Evolutionary conservation across 2,329 filamentous ascomycete genomes (phyloP), one percentile per base, ranked within the genome.

Genomic region (Colletotrichum sublineola): DNA sequence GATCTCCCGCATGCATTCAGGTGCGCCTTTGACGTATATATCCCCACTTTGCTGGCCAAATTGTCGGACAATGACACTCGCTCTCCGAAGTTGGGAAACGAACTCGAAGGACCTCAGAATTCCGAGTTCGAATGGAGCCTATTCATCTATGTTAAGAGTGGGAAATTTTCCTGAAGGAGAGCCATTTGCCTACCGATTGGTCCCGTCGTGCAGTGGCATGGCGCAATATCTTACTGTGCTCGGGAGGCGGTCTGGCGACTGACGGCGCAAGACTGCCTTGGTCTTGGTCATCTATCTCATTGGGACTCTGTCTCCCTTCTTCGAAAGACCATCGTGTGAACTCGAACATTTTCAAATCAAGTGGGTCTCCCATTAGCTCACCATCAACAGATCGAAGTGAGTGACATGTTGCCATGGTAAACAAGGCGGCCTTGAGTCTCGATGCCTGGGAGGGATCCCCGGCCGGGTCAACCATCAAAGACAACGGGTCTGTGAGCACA

Each of bases 331-430:
- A 99, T 7, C 89, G 89, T 0, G 96, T 98, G 76, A 97, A 99
- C 75, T 97, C 92, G 79, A 99, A 99, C 96, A 99, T 99, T 80
- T 98, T 98, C 69, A 98, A 87, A 80, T 99, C 96, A 1, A 99
- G 86, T 5, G 97, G 96, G 78, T 99, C 96, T 1, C 96, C 96
- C 44, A 99, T 88, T 52, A 98, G 88, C 79, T 98, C 95, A 60
- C 90, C 92, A 74, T 98, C 95, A 20, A 99, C 92, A 14, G 92
- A 89, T 58, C 95, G 90, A 11, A 99, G 86, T 0, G 96, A 97
- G 80, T 99, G 96, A 71, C 96, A 99, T 0, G 96, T 99, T 11
- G 96, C 95, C 96, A 99, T 99, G 0, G 95, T 95, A 79, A 96
- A 95, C 3, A 98, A 85, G 15, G 93, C 93, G 8, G 93, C 93